These are phyloP conservation scores for Exophiala sp. DNA, from an alignment of 2,329 filamentous ascomycete species.

Conservation along the genomic window DNA sequence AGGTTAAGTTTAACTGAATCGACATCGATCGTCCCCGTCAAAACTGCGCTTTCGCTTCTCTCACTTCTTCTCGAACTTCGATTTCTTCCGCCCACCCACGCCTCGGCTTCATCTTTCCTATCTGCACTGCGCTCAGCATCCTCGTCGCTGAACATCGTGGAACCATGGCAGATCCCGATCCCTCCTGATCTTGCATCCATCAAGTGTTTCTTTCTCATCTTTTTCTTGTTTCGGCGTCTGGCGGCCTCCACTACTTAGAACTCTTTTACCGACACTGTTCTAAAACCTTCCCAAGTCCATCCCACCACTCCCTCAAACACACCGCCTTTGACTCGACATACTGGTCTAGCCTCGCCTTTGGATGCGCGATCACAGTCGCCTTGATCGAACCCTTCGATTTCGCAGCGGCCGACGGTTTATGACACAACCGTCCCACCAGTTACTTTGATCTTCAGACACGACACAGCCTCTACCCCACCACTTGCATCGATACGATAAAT, in stretches of 20 bases:
- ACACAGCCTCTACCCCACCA: too few species aligned
- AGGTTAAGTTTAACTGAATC: too few species aligned
- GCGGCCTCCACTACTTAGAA: conserved; percentile 12
- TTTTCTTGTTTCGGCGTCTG: conserved; percentile 15
- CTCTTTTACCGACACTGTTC: conserved; percentile 5
- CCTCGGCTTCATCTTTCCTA: not conserved
- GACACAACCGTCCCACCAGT: too few species aligned
- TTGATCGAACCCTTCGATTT: too few species aligned
- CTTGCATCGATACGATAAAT: too few species aligned
- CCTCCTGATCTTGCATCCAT: conserved; percentile 1
- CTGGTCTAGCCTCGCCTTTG: too few species aligned
- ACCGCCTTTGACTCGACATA: not conserved
- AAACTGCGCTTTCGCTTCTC: not conserved
- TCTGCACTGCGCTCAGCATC: conserved; percentile 5
- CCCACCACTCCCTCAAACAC: conserved; percentile 1
- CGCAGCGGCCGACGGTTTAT: too few species aligned
- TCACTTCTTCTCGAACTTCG: not conserved
- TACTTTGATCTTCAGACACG: too few species aligned
- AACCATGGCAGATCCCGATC: conserved; percentile 21
- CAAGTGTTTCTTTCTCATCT: conserved; percentile 1
- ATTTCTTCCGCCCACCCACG: conserved; percentile 2
- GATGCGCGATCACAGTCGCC: too few species aligned
- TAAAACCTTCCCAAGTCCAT: conserved; percentile 5
- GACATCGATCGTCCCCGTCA: not conserved
- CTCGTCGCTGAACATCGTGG: conserved; percentile 7